These are phyloP conservation scores for Mrakia frigida DNA, from an alignment of 768 basidiomycete genomes.

Conservation along the genomic window DNA sequence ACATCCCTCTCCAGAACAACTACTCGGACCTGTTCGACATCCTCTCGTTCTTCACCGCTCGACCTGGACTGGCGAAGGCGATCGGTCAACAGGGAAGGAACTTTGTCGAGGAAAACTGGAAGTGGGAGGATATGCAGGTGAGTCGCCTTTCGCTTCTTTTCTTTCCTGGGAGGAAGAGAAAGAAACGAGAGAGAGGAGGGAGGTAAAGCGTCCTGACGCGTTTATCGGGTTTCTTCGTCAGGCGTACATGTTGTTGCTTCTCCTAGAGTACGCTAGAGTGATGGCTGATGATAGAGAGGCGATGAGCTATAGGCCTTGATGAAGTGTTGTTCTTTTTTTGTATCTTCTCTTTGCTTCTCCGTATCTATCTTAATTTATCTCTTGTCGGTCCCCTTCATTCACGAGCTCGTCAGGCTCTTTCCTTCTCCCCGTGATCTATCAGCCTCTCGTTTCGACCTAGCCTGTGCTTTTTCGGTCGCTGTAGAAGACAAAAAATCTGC, in stretches of 20 bases:
- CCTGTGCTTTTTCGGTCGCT: too few species aligned
- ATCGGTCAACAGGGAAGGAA: constrained; percentile 27
- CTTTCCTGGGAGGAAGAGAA: neutral
- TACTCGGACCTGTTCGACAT: constrained; percentile 28
- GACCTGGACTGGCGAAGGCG: constrained; percentile 12
- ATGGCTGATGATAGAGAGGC: constrained; percentile 26
- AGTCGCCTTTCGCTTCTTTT: neutral
- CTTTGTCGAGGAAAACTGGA: constrained; percentile 29
- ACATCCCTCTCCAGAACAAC: constrained; percentile 28
- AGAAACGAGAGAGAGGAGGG: neutral
- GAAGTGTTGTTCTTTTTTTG: neutral
- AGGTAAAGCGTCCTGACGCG: neutral
- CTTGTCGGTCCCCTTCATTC: too few species aligned
- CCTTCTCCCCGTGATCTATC: too few species aligned
- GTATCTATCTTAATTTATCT: too few species aligned
- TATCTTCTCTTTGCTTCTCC: neutral
- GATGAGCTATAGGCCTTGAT: neutral
- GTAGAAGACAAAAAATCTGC: too few species aligned
- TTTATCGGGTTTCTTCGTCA: neutral
- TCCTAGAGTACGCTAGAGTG: constrained; percentile 27
- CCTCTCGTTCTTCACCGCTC: constrained; percentile 25
- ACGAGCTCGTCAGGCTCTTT: too few species aligned
- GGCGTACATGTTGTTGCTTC: constrained; percentile 17
- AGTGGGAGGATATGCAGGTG: constrained; percentile 28
- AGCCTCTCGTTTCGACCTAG: too few species aligned